Percentiles rank a stretch among this genome's conserved stretches.
Evolutionary conservation across 192 early-diverging fungal genomes (phyloP).

Genomic region (Entomortierella beljakovae): DNA sequence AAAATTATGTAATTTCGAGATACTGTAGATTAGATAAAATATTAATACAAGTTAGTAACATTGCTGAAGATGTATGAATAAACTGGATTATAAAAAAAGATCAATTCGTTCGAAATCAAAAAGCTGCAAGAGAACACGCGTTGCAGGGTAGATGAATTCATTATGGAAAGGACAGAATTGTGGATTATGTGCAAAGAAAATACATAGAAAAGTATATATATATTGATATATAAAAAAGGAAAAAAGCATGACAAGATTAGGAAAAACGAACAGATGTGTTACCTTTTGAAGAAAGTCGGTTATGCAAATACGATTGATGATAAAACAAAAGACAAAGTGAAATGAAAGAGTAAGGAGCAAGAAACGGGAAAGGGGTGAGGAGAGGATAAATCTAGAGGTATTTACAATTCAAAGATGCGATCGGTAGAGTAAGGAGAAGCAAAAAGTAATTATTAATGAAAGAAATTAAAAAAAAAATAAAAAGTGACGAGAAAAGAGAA

Average conservation of each 20-base stretch:
- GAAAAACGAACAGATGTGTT: background rate
- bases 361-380: no score
- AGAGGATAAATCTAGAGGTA: no score
- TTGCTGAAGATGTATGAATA: no score
- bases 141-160: no score
- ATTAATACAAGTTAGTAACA: background rate
- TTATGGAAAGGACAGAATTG: no score
- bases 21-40: background rate
- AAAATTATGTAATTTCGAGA: background rate
- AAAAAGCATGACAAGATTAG: background rate
- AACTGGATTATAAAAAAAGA: no score
- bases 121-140: no score
- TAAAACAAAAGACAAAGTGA: no score
- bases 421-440: background rate
- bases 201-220: background rate
- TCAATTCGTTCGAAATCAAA: background rate
- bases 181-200: conserved; percentile 4
- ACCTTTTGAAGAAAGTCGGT: no score
- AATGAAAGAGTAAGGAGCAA: no score
- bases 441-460: background rate
- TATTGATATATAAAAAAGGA: background rate
- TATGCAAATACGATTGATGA: no score
- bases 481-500: background rate
- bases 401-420: background rate
- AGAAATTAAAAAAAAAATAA: conserved; percentile 3